phyloP scores from a whole-genome alignment of 1,284 basidiomycete species.

The Fistulinella cinereoalba region DNA sequence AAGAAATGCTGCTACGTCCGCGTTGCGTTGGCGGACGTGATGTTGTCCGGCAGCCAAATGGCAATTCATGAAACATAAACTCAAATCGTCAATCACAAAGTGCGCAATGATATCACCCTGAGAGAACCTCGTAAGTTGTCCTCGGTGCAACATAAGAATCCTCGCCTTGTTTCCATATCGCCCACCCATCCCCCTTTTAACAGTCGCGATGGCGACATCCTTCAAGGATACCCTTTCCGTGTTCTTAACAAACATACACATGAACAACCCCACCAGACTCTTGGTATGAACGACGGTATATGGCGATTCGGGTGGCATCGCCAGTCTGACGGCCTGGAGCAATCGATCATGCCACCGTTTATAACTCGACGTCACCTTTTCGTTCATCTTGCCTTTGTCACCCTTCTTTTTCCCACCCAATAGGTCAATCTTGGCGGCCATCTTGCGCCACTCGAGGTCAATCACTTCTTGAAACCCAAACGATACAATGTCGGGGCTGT shows the following conservation, averaged over 20 bases:
- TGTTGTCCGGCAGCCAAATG: constrained; percentile 94
- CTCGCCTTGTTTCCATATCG: too few relatives aligned
- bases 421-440: constrained; percentile 87
- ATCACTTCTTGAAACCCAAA: constrained; percentile 97
- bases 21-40: constrained; percentile 79
- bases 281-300: constrained; percentile 85
- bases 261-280: constrained; percentile 88
- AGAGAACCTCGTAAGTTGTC: background rate
- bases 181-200: constrained; percentile 94
- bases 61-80: constrained; percentile 92
- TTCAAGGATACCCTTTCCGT: constrained; percentile 57
- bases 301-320: constrained; percentile 63
- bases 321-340: constrained; percentile 64
- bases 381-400: constrained; percentile 63
- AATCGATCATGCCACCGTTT: constrained; percentile 86
- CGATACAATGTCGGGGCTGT: constrained; percentile 82
- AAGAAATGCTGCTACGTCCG: constrained; percentile 81
- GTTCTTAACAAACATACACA: constrained; percentile 81
- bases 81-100: constrained; percentile 89
- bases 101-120: constrained; percentile 90
- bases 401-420: constrained; percentile 69
- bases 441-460: constrained; percentile 87
- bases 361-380: constrained; percentile 82
- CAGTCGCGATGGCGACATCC: constrained; percentile 72
- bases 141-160: too few relatives aligned